Conservation (phyloP, 2,329 filamentous ascomycete species). For the Lasiodiplodia hormozganensis region DNA sequence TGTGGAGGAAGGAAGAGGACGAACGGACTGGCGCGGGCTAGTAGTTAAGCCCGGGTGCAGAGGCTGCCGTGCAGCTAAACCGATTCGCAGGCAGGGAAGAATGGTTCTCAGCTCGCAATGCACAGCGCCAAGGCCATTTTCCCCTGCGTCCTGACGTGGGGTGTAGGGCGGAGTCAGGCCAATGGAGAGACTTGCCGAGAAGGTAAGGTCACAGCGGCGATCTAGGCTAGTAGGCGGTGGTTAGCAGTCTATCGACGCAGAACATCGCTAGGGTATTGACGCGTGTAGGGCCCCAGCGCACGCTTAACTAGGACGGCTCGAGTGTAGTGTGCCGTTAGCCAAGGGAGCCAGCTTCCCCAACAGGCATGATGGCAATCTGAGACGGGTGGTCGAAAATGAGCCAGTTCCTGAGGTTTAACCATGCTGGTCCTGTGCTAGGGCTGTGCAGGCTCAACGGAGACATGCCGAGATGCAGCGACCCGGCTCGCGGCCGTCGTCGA, state of each 20-base stretch:
- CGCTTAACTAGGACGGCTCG: not conserved
- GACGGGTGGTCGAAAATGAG: not conserved
- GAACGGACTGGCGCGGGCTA: not conserved
- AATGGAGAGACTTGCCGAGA: slow-evolving; percentile 10
- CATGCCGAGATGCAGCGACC: slow-evolving; percentile 5
- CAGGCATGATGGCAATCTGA: slow-evolving; percentile 4
- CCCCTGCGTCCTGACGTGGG: slow-evolving; percentile 18
- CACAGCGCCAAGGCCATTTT: not conserved
- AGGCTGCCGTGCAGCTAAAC: not conserved
- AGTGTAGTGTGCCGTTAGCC: slow-evolving; percentile 21
- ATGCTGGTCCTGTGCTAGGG: slow-evolving; percentile 2
- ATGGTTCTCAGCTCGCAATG: slow-evolving; percentile 8
- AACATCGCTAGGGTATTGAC: slow-evolving; percentile 21
- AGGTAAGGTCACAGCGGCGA: not conserved
- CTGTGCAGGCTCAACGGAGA: not conserved
- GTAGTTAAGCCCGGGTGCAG: not conserved
- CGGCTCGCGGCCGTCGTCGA: not conserved
- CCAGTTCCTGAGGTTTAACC: not conserved
- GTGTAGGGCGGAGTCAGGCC: not conserved
- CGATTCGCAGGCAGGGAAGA: not conserved
- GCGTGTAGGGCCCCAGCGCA: not conserved
- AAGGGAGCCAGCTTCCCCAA: not conserved
- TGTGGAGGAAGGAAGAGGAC: not conserved
- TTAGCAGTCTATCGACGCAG: slow-evolving; percentile 19
- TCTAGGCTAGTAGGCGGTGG: slow-evolving; percentile 1